Percentiles rank a stretch among this genome's conserved stretches.
Evolutionary conservation across 2,329 filamentous ascomycete genomes (phyloP).

Genomic region (Exophiala mesophila): DNA sequence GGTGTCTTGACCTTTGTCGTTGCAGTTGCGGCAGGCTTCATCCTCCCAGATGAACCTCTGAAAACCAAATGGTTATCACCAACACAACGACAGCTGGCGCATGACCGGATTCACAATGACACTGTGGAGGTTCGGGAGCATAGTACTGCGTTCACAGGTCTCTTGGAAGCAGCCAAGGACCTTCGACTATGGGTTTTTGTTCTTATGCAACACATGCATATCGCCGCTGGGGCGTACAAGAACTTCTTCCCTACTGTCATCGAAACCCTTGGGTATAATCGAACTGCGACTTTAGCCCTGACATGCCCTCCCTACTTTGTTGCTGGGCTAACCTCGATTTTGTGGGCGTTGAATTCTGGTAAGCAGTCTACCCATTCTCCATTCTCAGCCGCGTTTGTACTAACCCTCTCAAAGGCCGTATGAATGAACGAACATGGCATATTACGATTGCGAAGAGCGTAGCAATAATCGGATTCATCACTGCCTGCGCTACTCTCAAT

Average conservation of each 20-base stretch:
- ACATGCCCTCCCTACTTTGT: slow-evolving; percentile 38
- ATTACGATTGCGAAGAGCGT: slow-evolving; percentile 24
- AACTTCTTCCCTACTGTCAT: slow-evolving; percentile 46
- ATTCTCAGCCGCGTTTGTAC: no score
- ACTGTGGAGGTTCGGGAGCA: slow-evolving; percentile 34
- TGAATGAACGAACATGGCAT: slow-evolving; percentile 31
- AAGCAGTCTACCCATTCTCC: slow-evolving; percentile 7
- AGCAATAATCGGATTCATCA: slow-evolving; percentile 30
- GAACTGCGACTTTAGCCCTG: slow-evolving; percentile 46
- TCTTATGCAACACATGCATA: slow-evolving; percentile 43
- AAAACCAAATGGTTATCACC: slow-evolving; percentile 31
- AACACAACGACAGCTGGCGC: slow-evolving; percentile 39
- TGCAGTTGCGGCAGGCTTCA: slow-evolving; percentile 37
- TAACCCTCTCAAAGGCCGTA: no score
- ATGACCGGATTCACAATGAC: slow-evolving; percentile 40
- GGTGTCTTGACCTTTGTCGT: slow-evolving; percentile 45
- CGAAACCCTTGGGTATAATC: slow-evolving; percentile 43
- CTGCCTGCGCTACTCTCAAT: slow-evolving; percentile 29
- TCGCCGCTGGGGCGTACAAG: slow-evolving; percentile 43
- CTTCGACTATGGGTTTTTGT: slow-evolving; percentile 23
- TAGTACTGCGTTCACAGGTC: slow-evolving; percentile 37
- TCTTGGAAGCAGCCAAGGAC: slow-evolving; percentile 40
- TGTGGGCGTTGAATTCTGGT: slow-evolving; percentile 2
- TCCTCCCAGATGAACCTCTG: slow-evolving; percentile 40
- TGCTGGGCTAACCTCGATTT: slow-evolving; percentile 27